Base-by-base conservation (phyloP, 2,329 filamentous ascomycete species). In the Exophiala lecanii-corni region DNA sequence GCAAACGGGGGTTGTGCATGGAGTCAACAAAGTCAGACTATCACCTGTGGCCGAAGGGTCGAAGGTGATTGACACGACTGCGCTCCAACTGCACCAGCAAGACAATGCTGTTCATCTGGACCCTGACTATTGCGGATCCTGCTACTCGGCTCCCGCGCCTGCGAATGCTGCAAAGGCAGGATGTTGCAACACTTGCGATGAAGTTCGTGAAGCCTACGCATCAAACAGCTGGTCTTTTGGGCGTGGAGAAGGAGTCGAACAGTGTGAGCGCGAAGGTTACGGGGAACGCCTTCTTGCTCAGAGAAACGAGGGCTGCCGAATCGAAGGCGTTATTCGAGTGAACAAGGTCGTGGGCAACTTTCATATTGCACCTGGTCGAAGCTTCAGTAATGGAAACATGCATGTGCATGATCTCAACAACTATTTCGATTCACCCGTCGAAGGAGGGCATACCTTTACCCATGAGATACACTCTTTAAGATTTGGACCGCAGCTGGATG, bases 321-420 rank as follows among this genome's bases (percentile, higher is more conserved):
- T 98, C 53, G 89, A 96, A 65, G 92, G 92, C 47, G 80, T 81
- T 28, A 78, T 98, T 56, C 86, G 87, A 36, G 94, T 98, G 55
- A 98, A 98, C 76, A 98, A 98, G 71, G 92, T 98, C 18, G 78
- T 98, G 41, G 92, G 92, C 43, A 98, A 98, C 72, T 98, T 98
- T 76, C 92, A 98, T 67, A 84, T 98, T 57, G 92, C 94, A 1
- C 92, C 92, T 1, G 92, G 92, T 57, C 87, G 91, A 67, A 91
- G 84, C 64, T 97, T 97, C 76, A 94, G 85, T 66, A 94, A 86
- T 60, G 89, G 88, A 55, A 94, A 95, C 70, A 84, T 97, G 79
- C 92, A 98, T 69, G 87, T 96, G 15, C 92, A 98, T 71, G 94
- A 98, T 62, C 74, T 98, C 51, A 89, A 95, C 66, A 94, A 92